These are phyloP conservation scores for Jaenimonas drosophilae DNA, from an alignment of 208 protist genomes.

Conservation along the genomic window DNA sequence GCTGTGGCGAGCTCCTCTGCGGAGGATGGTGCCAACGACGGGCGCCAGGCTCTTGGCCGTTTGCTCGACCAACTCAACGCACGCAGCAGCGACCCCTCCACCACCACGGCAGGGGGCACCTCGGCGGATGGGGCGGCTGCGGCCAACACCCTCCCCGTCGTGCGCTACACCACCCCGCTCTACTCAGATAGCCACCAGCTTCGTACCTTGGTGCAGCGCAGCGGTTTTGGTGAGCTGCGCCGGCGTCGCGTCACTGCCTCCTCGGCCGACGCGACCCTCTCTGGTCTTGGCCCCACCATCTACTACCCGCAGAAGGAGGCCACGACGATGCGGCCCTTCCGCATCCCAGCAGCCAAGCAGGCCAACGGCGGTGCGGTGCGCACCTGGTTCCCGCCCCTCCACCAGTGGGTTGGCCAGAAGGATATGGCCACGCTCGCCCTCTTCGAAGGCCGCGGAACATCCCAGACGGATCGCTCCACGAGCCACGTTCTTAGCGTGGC, in stretches of 20 bases:
- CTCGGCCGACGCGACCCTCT: not conserved
- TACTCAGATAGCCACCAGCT: constrained; percentile 12
- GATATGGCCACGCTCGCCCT: constrained; percentile 50
- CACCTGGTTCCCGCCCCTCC: constrained; percentile 32
- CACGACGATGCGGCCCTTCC: constrained; percentile 27
- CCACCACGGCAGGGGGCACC: not conserved
- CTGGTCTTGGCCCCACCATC: constrained; percentile 10
- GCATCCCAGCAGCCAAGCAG: constrained; percentile 29
- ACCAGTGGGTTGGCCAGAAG: constrained; percentile 44
- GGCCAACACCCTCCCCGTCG: constrained; percentile 7
- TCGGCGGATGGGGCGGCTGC: not conserved
- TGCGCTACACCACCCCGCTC: constrained; percentile 13
- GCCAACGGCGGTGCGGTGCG: constrained; percentile 21
- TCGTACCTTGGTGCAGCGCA: constrained; percentile 40
- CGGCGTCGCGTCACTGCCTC: constrained; percentile 7
- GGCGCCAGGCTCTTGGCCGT: constrained; percentile 19
- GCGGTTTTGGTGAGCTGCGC: constrained; percentile 42
- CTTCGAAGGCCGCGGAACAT: constrained; percentile 13
- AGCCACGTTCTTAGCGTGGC: too few relatives aligned
- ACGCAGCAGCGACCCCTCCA: constrained; percentile 3
- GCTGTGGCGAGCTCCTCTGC: not conserved
- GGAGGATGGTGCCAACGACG: not conserved
- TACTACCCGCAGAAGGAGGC: constrained; percentile 45
- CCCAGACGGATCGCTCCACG: too few relatives aligned
- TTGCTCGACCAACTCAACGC: constrained; percentile 35